These are phyloP conservation scores for Alternaria sp. DNA, from an alignment of 2,329 filamentous ascomycete genomes.

Conservation along the genomic window DNA sequence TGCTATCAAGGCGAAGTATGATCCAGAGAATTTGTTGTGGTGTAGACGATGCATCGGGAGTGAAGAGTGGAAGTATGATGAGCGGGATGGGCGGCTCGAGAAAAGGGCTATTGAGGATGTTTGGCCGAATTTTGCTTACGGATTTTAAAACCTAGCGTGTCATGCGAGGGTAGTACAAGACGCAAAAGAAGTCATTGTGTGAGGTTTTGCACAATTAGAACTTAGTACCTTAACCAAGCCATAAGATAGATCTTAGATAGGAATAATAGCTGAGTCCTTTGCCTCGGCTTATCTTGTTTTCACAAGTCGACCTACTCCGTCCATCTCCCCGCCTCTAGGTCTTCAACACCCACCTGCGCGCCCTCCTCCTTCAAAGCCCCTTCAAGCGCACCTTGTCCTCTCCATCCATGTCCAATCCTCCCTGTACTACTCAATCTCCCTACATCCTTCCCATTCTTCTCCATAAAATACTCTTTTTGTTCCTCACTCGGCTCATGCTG, in stretches of 20 bases:
- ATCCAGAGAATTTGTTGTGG: background rate
- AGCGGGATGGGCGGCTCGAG: background rate
- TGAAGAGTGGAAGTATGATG: background rate
- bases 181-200: background rate
- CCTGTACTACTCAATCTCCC: constrained; percentile 4
- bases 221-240: background rate
- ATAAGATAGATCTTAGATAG: background rate
- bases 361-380: background rate
- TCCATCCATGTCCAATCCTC: constrained; percentile 6
- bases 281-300: background rate
- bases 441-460: constrained; percentile 6
- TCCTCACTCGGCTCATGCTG: background rate
- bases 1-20: background rate
- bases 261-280: background rate
- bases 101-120: background rate
- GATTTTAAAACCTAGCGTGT: background rate
- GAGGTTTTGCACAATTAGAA: background rate
- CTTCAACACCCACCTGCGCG: background rate
- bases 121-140: background rate
- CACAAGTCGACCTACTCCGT: background rate
- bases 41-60: background rate
- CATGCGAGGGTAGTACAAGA: background rate
- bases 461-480: constrained; percentile 1
- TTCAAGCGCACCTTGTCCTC: background rate
- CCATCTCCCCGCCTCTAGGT: background rate